Percentiles rank a stretch among this genome's conserved stretches.
Conservation (phyloP, 495 filamentous ascomycete genomes). For the Hypoxylon rickii region DNA sequence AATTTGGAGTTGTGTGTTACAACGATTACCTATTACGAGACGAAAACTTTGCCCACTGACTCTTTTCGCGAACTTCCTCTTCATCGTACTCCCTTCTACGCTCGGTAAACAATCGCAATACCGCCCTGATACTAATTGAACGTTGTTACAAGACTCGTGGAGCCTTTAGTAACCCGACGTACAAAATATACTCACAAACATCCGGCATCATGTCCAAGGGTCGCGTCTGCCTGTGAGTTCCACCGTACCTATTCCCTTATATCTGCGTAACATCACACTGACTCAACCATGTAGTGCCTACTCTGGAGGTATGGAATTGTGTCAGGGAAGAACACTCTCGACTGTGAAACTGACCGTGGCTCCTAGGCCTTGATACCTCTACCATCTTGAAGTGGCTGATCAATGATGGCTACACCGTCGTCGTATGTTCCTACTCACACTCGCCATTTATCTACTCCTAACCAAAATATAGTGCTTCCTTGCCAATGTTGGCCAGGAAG, state of each 20-base stretch:
- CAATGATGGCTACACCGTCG: slow-evolving; percentile 22
- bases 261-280: slow-evolving; percentile 8
- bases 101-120: no score
- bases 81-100: no score
- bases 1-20: no score
- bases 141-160: not conserved
- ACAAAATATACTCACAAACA: not conserved
- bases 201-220: slow-evolving; percentile 46
- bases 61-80: no score
- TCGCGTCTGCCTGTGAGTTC: slow-evolving; percentile 52
- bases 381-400: slow-evolving; percentile 25
- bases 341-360: slow-evolving; percentile 3
- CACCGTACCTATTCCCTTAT: slow-evolving; percentile 1
- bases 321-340: not conserved
- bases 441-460: not conserved
- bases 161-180: not conserved
- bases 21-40: no score
- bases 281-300: slow-evolving; percentile 45
- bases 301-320: slow-evolving; percentile 40
- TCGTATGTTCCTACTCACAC: slow-evolving; percentile 7
- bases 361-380: slow-evolving; percentile 25
- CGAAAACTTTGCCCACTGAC: no score
- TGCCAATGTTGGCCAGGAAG: slow-evolving; percentile 33
- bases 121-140: no score
- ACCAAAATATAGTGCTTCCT: slow-evolving; percentile 23